These are phyloP conservation scores for Zymoseptoria brevis DNA, from an alignment of 2,329 filamentous ascomycete genomes.

Conservation along the genomic window DNA sequence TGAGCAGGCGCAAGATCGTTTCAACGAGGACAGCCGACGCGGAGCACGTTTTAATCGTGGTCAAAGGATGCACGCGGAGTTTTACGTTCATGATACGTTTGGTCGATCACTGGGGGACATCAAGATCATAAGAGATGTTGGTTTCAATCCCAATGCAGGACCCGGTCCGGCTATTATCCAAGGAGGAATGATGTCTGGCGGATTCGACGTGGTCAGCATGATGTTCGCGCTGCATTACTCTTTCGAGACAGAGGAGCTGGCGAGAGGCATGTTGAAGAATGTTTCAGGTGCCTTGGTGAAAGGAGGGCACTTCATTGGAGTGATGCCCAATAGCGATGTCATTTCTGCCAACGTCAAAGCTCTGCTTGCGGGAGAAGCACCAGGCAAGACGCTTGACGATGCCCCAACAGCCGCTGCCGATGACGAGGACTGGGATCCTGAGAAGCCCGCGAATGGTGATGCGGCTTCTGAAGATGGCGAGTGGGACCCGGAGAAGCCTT, in stretches of 20 bases:
- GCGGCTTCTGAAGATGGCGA: conserved; percentile 25
- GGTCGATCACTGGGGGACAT: conserved; percentile 75
- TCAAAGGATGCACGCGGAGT: conserved; percentile 62
- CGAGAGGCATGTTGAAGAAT: conserved; percentile 85
- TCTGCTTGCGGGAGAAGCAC: conserved; percentile 55
- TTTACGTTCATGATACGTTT: conserved; percentile 88
- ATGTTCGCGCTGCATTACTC: conserved; percentile 99
- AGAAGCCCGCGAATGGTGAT: conserved; percentile 32
- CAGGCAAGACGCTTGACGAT: conserved; percentile 29
- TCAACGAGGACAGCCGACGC: conserved; percentile 42
- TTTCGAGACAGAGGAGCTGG: conserved; percentile 86
- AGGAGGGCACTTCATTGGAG: conserved; percentile 86
- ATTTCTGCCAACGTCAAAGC: conserved; percentile 70
- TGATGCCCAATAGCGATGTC: conserved; percentile 94
- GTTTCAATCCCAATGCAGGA: conserved; percentile 67
- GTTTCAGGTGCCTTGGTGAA: conserved; percentile 87
- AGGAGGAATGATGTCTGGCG: conserved; percentile 62
- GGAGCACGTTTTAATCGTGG: conserved; percentile 30
- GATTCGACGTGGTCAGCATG: conserved; percentile 91
- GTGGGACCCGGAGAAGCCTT: conserved; percentile 37
- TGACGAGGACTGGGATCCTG: conserved; percentile 30
- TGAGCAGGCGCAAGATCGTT: conserved; percentile 79
- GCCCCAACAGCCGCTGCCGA: conserved; percentile 21
- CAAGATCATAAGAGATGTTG: conserved; percentile 73
- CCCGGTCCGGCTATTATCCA: conserved; percentile 51